Evolutionary conservation across 2,329 filamentous ascomycete genomes (phyloP).

Genomic region (Fonsecaea pedrosoi): DNA sequence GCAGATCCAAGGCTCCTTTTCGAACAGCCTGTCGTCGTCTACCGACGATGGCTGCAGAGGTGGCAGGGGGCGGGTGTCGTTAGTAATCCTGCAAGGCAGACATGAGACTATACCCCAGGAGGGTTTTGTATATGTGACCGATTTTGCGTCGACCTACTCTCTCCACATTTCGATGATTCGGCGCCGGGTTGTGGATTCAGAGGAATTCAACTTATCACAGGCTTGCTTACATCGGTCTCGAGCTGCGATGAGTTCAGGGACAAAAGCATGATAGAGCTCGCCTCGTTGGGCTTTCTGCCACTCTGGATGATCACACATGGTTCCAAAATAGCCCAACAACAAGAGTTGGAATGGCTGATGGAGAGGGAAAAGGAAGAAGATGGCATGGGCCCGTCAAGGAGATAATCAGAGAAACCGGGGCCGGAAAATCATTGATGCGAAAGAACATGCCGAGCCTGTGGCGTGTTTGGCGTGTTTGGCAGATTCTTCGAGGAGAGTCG

Average conservation of each 20-base stretch:
- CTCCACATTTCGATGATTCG: constrained; percentile 63
- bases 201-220: constrained; percentile 68
- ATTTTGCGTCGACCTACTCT: not conserved
- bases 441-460: not conserved
- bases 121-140: not conserved
- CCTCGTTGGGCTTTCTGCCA: constrained; percentile 65
- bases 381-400: not conserved
- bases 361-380: not conserved
- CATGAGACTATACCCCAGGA: constrained; percentile 67
- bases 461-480: not conserved
- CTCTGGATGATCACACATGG: constrained; percentile 31
- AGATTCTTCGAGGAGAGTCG: not conserved
- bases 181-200: constrained; percentile 66
- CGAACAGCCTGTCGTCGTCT: constrained; percentile 70
- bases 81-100: constrained; percentile 44
- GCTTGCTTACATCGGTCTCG: constrained; percentile 69
- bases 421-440: constrained; percentile 14
- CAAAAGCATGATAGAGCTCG: constrained; percentile 77
- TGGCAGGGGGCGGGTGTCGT: constrained; percentile 61
- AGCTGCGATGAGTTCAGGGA: constrained; percentile 68
- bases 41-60: constrained; percentile 62
- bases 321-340: not conserved
- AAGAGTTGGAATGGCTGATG: not conserved
- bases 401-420: not conserved
- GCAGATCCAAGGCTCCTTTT: constrained; percentile 72